Evolutionary conservation across 805 yeast species (phyloP).

Genomic region (Candida xyloterini): DNA sequence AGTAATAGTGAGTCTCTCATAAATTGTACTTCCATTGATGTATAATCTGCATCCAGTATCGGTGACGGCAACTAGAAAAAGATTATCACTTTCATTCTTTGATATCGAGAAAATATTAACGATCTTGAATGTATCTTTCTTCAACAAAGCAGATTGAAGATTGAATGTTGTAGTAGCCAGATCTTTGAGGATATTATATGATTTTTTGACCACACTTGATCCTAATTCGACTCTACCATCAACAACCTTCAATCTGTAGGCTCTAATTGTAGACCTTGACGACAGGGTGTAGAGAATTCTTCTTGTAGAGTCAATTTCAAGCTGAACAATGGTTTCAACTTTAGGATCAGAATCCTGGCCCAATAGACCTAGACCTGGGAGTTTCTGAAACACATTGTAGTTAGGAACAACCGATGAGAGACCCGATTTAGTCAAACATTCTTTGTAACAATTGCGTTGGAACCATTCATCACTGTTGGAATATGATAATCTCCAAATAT

Average conservation of each 20-base stretch:
- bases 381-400: constrained; percentile 23
- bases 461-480: constrained; percentile 85
- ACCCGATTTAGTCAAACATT: constrained; percentile 72
- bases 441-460: constrained; percentile 75
- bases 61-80: constrained; percentile 76
- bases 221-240: constrained; percentile 36
- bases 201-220: constrained; percentile 36
- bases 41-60: constrained; percentile 80
- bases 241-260: constrained; percentile 55
- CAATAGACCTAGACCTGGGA: constrained; percentile 30
- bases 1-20: constrained; percentile 33
- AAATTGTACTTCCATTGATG: constrained; percentile 45
- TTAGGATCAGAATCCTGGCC: constrained; percentile 23
- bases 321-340: constrained; percentile 60
- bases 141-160: constrained; percentile 43
- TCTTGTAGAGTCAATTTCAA: constrained; percentile 75
- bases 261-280: constrained; percentile 75
- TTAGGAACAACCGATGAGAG: constrained; percentile 50
- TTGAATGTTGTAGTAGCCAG: constrained; percentile 39
- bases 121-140: constrained; percentile 54
- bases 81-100: constrained; percentile 60
- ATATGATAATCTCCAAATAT: constrained; percentile 86
- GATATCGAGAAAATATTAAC: constrained; percentile 62
- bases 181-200: constrained; percentile 45
- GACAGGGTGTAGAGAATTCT: constrained; percentile 78